These are phyloP conservation scores for Ascochyta pisi DNA, from an alignment of 2,329 filamentous ascomycete species.

Conservation along the genomic window DNA sequence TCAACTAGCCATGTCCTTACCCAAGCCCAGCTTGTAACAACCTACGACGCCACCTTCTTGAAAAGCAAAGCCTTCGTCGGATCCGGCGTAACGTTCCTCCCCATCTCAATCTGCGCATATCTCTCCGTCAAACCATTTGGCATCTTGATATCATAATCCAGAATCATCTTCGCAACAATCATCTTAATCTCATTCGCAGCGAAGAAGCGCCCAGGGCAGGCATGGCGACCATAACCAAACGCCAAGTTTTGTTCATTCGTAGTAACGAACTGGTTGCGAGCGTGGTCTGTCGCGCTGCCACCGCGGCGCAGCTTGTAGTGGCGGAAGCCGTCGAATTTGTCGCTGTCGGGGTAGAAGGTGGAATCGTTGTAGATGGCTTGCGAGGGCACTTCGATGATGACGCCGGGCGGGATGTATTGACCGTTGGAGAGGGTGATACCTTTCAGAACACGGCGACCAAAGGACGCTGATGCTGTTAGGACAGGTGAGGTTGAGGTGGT, in stretches of 20 bases:
- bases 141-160: constrained; percentile 40
- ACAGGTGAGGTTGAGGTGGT: not conserved
- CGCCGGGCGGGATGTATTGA: constrained; percentile 52
- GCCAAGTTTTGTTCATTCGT: constrained; percentile 33
- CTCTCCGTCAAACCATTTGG: constrained; percentile 25
- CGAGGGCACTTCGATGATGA: constrained; percentile 40
- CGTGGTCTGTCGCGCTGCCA: constrained; percentile 31
- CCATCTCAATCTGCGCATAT: constrained; percentile 24
- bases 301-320: constrained; percentile 37
- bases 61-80: constrained; percentile 27
- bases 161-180: constrained; percentile 35
- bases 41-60: constrained; percentile 23
- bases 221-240: constrained; percentile 43
- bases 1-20: not conserved
- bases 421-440: constrained; percentile 63
- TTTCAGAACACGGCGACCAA: constrained; percentile 59
- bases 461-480: constrained; percentile 45
- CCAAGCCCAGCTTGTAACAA: not conserved
- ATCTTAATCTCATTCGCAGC: constrained; percentile 46
- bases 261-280: constrained; percentile 43
- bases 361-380: constrained; percentile 38
- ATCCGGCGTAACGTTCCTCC: constrained; percentile 19
- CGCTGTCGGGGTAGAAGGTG: constrained; percentile 28
- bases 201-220: constrained; percentile 46
- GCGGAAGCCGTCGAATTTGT: constrained; percentile 43